A percentile compares a stretch with the other conserved stretches of the same genome.
Evolutionary conservation across 1,284 basidiomycete genomes (phyloP).

Genomic region (Moesziomyces sp.): DNA sequence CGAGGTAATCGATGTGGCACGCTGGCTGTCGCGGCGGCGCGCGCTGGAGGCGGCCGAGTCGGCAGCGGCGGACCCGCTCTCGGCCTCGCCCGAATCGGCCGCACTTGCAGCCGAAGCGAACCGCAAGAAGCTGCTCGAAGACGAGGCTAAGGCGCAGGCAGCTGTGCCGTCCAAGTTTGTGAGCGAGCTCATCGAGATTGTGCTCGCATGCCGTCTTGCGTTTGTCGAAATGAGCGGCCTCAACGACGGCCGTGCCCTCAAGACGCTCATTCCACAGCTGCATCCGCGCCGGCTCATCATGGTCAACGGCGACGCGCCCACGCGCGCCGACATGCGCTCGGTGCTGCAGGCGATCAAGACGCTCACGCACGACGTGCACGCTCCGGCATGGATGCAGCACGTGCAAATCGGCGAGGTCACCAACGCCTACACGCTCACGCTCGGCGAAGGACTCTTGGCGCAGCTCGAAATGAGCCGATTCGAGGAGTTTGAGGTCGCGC

Average conservation of each 20-base stretch:
- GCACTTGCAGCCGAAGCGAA: conserved; percentile 72
- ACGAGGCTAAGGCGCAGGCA: conserved; percentile 52
- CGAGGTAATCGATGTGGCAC: conserved; percentile 84
- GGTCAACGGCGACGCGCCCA: conserved; percentile 56
- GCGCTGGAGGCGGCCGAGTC: conserved; percentile 52
- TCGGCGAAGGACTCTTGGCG: conserved; percentile 86
- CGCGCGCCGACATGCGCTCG: conserved; percentile 31
- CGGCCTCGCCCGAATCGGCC: conserved; percentile 7
- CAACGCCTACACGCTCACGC: conserved; percentile 89
- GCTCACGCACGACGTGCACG: conserved; percentile 89
- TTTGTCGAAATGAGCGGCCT: conserved; percentile 96
- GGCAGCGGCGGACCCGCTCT: conserved; percentile 11
- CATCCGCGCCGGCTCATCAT: conserved; percentile 77
- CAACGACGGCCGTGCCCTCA: conserved; percentile 94
- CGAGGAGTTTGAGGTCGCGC: conserved; percentile 72
- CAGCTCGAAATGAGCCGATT: conserved; percentile 91
- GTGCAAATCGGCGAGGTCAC: conserved; percentile 94
- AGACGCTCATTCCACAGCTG: conserved; percentile 94
- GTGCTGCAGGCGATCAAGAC: conserved; percentile 43
- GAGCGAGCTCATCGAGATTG: conserved; percentile 78
- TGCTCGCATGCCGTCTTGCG: conserved; percentile 83
- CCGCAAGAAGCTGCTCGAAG: conserved; percentile 71
- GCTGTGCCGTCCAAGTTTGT: conserved; percentile 94
- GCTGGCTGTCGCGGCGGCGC: conserved; percentile 71
- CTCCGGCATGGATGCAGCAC: conserved; percentile 78